Base-by-base conservation (phyloP, 306 rosid genomes). In the Lablab purpureus region DNA sequence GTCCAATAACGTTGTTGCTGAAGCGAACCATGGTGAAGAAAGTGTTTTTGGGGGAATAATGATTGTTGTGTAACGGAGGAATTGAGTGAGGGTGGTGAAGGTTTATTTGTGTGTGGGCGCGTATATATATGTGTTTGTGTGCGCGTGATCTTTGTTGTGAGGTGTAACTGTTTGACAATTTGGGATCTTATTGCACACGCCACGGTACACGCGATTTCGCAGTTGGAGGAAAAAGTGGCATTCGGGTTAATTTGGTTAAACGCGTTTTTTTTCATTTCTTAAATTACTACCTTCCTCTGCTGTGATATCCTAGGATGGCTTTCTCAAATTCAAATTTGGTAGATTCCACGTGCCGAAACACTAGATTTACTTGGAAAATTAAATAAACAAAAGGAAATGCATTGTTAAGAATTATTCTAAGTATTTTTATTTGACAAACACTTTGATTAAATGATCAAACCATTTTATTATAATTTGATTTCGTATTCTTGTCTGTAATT, bases 1-100 rank as follows among this genome's bases (percentile, higher is more conserved):
- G 1, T 0, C 97, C 98, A 19, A 93, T 87, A 4, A 91, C 68
- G 60, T 67, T 89, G 84, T 93, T 93, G 82, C 94, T 93, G 3
- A 86, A 19, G 0, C 69, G 71, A 75, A 89, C 76, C 90, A 88
- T 73, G 36, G 10, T 50, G 55, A 6, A 15, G 55, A 50, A 50
- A 50, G 22, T 1, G 19, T 5, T 1, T 50, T n/a, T n/a, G n/a
- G 55, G 22, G 19, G 10, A 50, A 17, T 0, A 50, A 50, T 50
- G 22, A 50, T 50, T 50, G 22, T n/a, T 50, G 10, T 50, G 7
- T 50, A 0, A 50, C 0, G 7, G 6, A 49, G 55, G 6, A n/a
- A 17, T n/a, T 18, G 18, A 49, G 10, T 49, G 52, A 47, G 17
- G 18, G 19, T 14, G 52, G 2, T 15, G 52, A 15, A 47, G 52